Evolutionary conservation across 441 rosid species (phyloP).

Genomic region (Populus hybrid): DNA sequence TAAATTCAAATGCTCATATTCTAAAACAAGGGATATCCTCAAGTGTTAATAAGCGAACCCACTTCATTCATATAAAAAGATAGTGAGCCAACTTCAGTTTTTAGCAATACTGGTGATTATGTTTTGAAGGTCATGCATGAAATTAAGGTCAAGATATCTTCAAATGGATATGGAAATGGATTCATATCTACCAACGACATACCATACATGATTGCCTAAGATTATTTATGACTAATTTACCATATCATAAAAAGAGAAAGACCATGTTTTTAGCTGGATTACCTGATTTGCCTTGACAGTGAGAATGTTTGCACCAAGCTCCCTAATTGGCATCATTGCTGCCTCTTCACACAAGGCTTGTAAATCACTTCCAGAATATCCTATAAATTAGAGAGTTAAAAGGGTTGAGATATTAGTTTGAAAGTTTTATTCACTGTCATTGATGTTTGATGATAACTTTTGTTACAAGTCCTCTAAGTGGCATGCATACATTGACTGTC

Average conservation of each 20-base stretch:
- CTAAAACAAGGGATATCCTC: no score
- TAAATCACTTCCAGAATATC: constrained; percentile 95
- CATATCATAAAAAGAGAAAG: not conserved
- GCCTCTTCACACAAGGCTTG: constrained; percentile 99
- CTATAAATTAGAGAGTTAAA: constrained; percentile 31
- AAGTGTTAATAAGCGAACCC: no score
- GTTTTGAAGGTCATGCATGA: no score
- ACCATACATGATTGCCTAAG: not conserved
- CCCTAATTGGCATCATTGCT: constrained; percentile 98
- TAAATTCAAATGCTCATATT: no score
- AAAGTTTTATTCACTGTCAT: not conserved
- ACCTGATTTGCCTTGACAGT: constrained; percentile 86
- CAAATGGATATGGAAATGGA: not conserved
- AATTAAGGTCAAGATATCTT: no score
- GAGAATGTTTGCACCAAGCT: constrained; percentile 79
- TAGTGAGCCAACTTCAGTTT: no score
- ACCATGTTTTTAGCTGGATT: constrained; percentile 12
- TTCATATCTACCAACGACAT: not conserved
- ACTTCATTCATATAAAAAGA: no score
- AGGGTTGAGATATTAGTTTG: constrained; percentile 4
- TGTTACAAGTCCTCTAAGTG: not conserved
- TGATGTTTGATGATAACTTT: not conserved
- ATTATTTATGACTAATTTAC: not conserved
- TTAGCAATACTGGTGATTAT: no score
- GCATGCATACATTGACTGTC: not conserved